Evolutionary conservation across 305 asterid species (phyloP).

Genomic region (Coffea humblotiana): DNA sequence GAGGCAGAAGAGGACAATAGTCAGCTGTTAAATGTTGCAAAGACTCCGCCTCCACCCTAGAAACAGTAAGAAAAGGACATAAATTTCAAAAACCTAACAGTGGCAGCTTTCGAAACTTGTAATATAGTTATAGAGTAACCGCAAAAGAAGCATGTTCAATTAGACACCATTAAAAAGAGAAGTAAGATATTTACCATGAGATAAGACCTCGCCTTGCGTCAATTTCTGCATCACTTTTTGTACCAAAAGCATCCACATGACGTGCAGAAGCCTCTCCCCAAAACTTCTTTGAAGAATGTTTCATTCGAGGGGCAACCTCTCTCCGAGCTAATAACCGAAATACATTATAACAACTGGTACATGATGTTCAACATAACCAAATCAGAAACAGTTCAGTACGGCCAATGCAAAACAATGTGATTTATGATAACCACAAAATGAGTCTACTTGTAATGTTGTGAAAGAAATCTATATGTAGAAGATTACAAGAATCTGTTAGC

Average conservation of each 20-base stretch:
- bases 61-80: constrained; percentile 15
- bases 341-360: constrained; percentile 58
- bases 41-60: constrained; percentile 95
- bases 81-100: constrained; percentile 5
- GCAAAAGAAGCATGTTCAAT: constrained; percentile 1
- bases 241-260: constrained; percentile 39
- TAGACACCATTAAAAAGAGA: neutral
- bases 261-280: constrained; percentile 58
- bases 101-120: neutral
- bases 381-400: constrained; percentile 10
- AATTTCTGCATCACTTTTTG: constrained; percentile 47
- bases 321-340: constrained; percentile 67
- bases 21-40: constrained; percentile 72
- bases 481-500: neutral
- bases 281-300: constrained; percentile 60
- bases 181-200: constrained; percentile 59
- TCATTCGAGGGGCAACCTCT: constrained; percentile 79
- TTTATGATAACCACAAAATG: neutral
- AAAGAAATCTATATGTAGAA: neutral
- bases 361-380: constrained; percentile 24
- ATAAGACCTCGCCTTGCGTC: constrained; percentile 81
- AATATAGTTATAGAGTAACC: no score
- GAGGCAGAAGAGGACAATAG: constrained; percentile 83
- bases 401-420: constrained; percentile 4
- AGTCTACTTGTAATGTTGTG: constrained; percentile 4